Percentiles rank a stretch among this genome's conserved stretches.
These are phyloP conservation scores for Diaporthe australafricana DNA, from an alignment of 2,329 filamentous ascomycete genomes.

Conservation along the genomic window DNA sequence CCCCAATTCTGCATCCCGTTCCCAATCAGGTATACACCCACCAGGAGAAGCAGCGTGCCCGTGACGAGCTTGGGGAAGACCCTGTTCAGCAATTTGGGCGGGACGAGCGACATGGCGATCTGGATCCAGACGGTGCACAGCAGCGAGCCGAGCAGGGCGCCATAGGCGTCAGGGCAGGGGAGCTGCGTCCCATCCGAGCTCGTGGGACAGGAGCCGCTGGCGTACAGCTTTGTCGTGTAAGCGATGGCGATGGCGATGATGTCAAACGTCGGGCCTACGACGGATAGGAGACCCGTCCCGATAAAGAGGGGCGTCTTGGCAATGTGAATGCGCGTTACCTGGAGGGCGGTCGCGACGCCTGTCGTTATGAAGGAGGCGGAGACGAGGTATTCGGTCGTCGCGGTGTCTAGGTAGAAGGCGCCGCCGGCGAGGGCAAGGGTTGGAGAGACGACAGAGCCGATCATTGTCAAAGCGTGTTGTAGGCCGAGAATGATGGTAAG, in stretches of 20 bases:
- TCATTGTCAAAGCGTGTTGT: conserved; percentile 77
- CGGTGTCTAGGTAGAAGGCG: conserved; percentile 67
- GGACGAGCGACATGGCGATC: conserved; percentile 73
- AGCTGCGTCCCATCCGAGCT: conserved; percentile 67
- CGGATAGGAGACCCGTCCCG: conserved; percentile 74
- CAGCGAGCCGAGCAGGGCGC: conserved; percentile 69
- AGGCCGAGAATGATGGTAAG: conserved; percentile 75
- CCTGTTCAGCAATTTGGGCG: conserved; percentile 67
- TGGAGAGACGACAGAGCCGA: conserved; percentile 66
- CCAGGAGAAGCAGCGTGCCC: conserved; percentile 74
- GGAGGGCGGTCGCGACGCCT: conserved; percentile 72
- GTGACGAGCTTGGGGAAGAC: conserved; percentile 78
- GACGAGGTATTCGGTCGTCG: conserved; percentile 72
- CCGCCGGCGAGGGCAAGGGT: conserved; percentile 71
- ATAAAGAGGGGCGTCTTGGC: conserved; percentile 71
- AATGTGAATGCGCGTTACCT: conserved; percentile 75
- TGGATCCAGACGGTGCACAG: conserved; percentile 65
- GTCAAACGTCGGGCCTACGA: conserved; percentile 76
- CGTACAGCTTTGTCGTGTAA: conserved; percentile 72
- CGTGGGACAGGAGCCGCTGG: conserved; percentile 70
- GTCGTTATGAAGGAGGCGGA: conserved; percentile 77
- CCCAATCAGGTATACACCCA: conserved; percentile 72
- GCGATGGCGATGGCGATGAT: conserved; percentile 74
- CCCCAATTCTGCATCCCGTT: conserved; percentile 76
- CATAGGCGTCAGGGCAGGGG: conserved; percentile 75